A percentile compares a stretch with the other conserved stretches of the same genome.
Evolutionary conservation across 2,329 filamentous ascomycete genomes (phyloP).

Genomic region (Huntiella decipiens): DNA sequence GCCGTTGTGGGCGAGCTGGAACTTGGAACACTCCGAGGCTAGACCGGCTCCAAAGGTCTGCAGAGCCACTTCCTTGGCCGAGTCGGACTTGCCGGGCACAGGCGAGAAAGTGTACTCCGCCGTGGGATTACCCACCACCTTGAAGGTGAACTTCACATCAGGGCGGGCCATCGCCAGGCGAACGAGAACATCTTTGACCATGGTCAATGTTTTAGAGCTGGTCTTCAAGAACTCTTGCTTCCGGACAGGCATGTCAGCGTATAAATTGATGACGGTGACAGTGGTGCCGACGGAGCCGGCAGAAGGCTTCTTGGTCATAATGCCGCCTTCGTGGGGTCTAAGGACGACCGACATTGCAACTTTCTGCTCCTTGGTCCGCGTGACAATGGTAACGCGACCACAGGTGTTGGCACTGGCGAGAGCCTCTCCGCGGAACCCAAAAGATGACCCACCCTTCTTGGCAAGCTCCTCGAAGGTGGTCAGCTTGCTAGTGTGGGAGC

Average conservation of each 20-base stretch:
- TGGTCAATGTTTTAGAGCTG: conserved; percentile 34
- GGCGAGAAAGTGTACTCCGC: conserved; percentile 35
- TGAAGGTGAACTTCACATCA: conserved; percentile 39
- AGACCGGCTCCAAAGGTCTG: conserved; percentile 42
- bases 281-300: conserved; percentile 50
- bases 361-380: conserved; percentile 40
- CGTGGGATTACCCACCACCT: conserved; percentile 33
- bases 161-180: conserved; percentile 49
- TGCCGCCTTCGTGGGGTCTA: conserved; percentile 17
- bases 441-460: conserved; percentile 32
- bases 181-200: conserved; percentile 40
- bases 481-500: conserved; percentile 59
- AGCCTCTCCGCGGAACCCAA: conserved; percentile 64
- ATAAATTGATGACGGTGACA: conserved; percentile 39
- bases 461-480: conserved; percentile 41
- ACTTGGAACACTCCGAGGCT: conserved; percentile 32
- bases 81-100: conserved; percentile 30
- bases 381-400: conserved; percentile 41
- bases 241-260: conserved; percentile 43
- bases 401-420: conserved; percentile 46
- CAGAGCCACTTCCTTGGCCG: conserved; percentile 32
- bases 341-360: conserved; percentile 34
- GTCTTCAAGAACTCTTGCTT: conserved; percentile 38
- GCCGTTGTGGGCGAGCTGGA: conserved; percentile 18
- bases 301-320: conserved; percentile 17